phyloP scores from a whole-genome alignment of 2,329 filamentous ascomycete species.

The Neoascochyta sp. region DNA sequence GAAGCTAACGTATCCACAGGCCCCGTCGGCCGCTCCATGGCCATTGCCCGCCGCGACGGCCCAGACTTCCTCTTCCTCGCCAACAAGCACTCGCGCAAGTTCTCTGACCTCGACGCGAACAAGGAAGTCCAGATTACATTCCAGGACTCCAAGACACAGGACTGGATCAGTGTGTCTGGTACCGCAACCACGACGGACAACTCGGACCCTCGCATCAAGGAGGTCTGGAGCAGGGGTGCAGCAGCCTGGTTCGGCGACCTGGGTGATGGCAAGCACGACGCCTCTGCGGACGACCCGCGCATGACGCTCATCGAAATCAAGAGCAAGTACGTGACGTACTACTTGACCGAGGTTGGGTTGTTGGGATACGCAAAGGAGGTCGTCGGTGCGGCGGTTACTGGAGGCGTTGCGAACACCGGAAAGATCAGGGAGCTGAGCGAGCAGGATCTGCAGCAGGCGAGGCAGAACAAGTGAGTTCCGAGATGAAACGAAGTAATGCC shows the following conservation, averaged over 20 bases:
- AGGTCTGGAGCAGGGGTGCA: conserved; percentile 41
- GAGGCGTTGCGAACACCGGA: conserved; percentile 41
- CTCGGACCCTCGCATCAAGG: conserved; percentile 48
- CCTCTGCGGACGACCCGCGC: conserved; percentile 46
- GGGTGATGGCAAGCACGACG: conserved; percentile 48
- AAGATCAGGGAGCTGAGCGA: conserved; percentile 48
- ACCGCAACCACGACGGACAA: conserved; percentile 41
- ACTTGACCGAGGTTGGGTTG: conserved; percentile 33
- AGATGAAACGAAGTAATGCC: neutral
- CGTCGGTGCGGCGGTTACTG: conserved; percentile 36
- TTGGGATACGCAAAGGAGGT: conserved; percentile 43
- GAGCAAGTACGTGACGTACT: conserved; percentile 40
- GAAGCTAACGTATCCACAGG: conserved; percentile 14
- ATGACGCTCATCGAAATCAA: conserved; percentile 44
- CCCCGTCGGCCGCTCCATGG: conserved; percentile 49
- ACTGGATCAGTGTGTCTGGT: conserved; percentile 49
- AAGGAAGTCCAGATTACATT: conserved; percentile 45
- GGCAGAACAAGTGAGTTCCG: conserved; percentile 16
- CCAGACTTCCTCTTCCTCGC: conserved; percentile 52
- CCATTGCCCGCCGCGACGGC: conserved; percentile 53
- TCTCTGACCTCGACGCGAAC: conserved; percentile 45
- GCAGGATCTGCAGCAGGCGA: conserved; percentile 45
- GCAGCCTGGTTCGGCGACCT: conserved; percentile 51
- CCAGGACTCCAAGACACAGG: conserved; percentile 46
- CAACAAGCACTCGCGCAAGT: conserved; percentile 48